Evolutionary conservation across 2,329 filamentous ascomycete species (phyloP), one percentile per base, ranked within the genome.

Genomic region (Myriosclerotinia curreyana): DNA sequence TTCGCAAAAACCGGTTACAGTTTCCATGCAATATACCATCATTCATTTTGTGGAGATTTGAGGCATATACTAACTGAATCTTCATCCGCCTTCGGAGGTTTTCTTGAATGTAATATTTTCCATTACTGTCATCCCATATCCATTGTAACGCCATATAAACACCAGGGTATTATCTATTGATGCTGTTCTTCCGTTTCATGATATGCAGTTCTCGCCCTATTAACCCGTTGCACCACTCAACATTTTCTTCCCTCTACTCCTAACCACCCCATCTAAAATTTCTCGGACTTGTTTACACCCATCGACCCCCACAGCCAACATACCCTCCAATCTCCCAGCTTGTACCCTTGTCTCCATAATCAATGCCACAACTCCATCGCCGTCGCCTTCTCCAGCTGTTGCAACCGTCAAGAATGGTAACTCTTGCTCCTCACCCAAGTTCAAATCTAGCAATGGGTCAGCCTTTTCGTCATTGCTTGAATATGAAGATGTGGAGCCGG

Each of bases 321-420:
- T 96, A 1, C 90, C 90, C 78, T 99, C 94, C 66, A 98, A 75
- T 64, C 92, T 84, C 65, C 83, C 83, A 68, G 90, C 85, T 76
- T 96, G 90, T n/a, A 96, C 88, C 55, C 91, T 86, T 62, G 88
- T 95, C 81, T 98, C 95, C 82, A 96, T 90, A 15, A 93, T 83
- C 68, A 96, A 77, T 8, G 93, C 89, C 2, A 85, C 87, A 2
- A 98, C 87, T 71, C 87, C 88, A 73, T 94, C 91, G 55, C 82
- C 86, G 7, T 81, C 83, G 9, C 61, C 52, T 36, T 63, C 61
- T 1, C 91, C 90, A 25, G 92, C 79, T 2, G 92, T 96, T 0
- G 86, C 95, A 0, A 97, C 86, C 0, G 94, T 98, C 70, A 98
- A 75, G 70, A 89, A 92, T 0, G 95, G 95, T 68, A 99, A 78